Percentiles rank a stretch among this genome's conserved stretches.
phyloP scores from a whole-genome alignment of 129 eudicot genomes.

The Lactuca sativa region DNA sequence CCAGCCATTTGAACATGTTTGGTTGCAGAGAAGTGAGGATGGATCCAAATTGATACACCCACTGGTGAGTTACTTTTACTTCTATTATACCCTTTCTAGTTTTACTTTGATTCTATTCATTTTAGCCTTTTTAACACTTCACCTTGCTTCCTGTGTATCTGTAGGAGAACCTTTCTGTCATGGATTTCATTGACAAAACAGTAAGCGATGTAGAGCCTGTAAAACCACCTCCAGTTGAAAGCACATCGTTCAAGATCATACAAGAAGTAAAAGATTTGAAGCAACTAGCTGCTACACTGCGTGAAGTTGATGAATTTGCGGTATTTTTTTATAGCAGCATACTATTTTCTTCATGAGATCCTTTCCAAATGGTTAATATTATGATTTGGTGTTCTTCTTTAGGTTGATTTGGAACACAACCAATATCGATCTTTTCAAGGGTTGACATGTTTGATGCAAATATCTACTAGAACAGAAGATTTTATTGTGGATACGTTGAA shows the following conservation, averaged over 20 bases:
- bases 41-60: slow-evolving; percentile 82
- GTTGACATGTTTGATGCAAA: slow-evolving; percentile 98
- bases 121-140: not conserved
- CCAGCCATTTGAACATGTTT: slow-evolving; percentile 82
- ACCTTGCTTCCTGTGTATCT: slow-evolving; percentile 17
- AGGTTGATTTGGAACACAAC: slow-evolving; percentile 99
- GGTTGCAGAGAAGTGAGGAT: slow-evolving; percentile 75
- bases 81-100: not conserved
- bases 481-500: slow-evolving; percentile 90
- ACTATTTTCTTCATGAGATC: slow-evolving; percentile 1
- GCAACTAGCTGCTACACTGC: slow-evolving; percentile 66
- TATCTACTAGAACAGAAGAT: slow-evolving; percentile 91
- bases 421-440: slow-evolving; percentile 97
- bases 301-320: slow-evolving; percentile 73
- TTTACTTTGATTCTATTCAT: not conserved
- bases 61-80: slow-evolving; percentile 46
- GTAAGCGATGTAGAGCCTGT: slow-evolving; percentile 46
- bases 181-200: slow-evolving; percentile 65
- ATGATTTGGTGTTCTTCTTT: slow-evolving; percentile 18
- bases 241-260: slow-evolving; percentile 71
- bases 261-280: slow-evolving; percentile 84
- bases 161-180: slow-evolving; percentile 69
- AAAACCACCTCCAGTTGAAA: slow-evolving; percentile 69
- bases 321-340: slow-evolving; percentile 34
- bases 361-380: slow-evolving; percentile 14